Evolutionary conservation across 495 filamentous ascomycete species (phyloP), one percentile per base, ranked within the genome.

Genomic region (Baudoinia panamericana): DNA sequence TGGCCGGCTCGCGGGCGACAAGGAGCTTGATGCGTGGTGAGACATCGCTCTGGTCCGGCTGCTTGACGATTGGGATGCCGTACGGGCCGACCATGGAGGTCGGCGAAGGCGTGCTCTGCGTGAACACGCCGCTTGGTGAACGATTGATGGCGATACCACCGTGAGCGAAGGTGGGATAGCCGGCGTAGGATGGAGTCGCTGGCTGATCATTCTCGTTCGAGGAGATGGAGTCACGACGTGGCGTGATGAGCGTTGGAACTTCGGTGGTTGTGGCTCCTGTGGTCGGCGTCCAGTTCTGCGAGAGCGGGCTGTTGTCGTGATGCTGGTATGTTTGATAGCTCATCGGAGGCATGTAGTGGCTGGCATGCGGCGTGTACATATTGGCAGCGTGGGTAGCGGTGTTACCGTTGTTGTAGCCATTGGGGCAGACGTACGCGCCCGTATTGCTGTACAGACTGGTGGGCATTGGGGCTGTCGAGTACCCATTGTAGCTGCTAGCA

Each of bases 1-100:
- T 93, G 2, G 74, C 58, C 16, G 92, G 88, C 6, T 82, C 74
- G 49, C 79, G 70, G 43, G 76, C 66, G 6, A 87, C 70, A 39
- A 93, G 63, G 16, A 68, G 67, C 46, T 88, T 71, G 21, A 93
- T 65, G 21, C 82, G 72, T 13, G 51, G 51, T 18, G 41, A 43
- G 35, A 78, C 63, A 32, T 72, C 67, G 39, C 71, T 72, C 41
- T 67, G 67, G 17, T 58, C 55, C 29, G 61, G 52, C 33, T 63
- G 56, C 60, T 79, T 80, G 23, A 59, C 52, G 20, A 59, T 47
- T 22, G 64, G 61, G 3, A 60, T 55, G 43, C 55, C 41, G 34
- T 59, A 57, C 7, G 60, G 48, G 38, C 56, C 58, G 32, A 63
- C 45, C 39, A 73, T 54, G 52, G 77, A 73, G 34, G 76, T 71